phyloP scores from a whole-genome alignment of 371 early-diverging fungal species.

The Dinochytrium kinnereticum region DNA sequence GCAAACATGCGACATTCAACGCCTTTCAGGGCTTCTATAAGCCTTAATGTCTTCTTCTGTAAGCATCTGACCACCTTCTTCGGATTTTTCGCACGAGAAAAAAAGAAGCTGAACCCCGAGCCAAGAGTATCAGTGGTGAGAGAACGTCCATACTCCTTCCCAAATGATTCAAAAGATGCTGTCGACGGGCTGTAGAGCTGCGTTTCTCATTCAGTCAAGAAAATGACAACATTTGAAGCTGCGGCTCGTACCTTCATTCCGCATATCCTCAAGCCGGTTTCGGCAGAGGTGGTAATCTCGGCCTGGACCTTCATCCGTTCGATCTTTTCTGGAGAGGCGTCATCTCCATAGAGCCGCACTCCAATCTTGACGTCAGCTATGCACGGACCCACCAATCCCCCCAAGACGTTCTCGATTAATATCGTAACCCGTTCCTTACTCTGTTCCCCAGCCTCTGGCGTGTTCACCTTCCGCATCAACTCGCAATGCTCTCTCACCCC shows the following conservation, averaged over 20 bases:
- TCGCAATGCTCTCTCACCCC: neutral
- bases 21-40: conserved; percentile 14
- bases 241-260: conserved; percentile 52
- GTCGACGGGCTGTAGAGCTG: conserved; percentile 33
- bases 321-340: conserved; percentile 43
- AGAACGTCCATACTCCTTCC: conserved; percentile 36
- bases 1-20: conserved; percentile 36
- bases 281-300: conserved; percentile 41
- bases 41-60: neutral
- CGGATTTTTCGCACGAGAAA: neutral
- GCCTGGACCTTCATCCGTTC: conserved; percentile 49
- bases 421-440: neutral
- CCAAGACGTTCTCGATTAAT: conserved; percentile 38
- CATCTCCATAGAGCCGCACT: conserved; percentile 46
- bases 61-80: neutral
- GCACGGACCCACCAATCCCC: conserved; percentile 28
- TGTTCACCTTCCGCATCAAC: neutral
- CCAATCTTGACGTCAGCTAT: conserved; percentile 53
- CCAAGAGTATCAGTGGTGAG: conserved; percentile 30
- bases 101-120: conserved; percentile 33
- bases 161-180: conserved; percentile 15
- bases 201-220: neutral
- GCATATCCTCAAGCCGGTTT: conserved; percentile 49
- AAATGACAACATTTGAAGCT: no score
- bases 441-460: neutral